phyloP scores from a whole-genome alignment of 1,284 basidiomycete species.

The Mycosarcoma maydis region DNA sequence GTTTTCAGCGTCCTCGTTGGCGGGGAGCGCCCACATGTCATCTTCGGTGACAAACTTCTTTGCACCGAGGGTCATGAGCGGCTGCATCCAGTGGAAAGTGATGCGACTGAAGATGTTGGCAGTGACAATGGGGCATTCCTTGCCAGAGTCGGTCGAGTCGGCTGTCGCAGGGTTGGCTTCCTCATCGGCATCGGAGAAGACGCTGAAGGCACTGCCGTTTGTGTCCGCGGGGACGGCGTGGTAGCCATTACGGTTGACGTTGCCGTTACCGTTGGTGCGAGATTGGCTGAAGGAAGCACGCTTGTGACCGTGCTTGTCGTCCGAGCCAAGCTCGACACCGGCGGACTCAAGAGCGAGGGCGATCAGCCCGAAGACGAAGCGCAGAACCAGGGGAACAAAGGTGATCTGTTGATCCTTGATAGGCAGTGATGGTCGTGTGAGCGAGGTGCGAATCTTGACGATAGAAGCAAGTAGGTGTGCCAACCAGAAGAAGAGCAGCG shows the following conservation, averaged over 20 bases:
- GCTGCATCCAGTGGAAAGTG: constrained; percentile 79
- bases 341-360: constrained; percentile 58
- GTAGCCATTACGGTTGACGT: constrained; percentile 14
- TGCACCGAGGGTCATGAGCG: constrained; percentile 76
- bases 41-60: constrained; percentile 80
- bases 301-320: constrained; percentile 12
- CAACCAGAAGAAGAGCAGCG: constrained; percentile 86
- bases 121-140: constrained; percentile 71
- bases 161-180: constrained; percentile 67
- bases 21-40: constrained; percentile 83
- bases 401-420: constrained; percentile 40
- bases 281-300: not conserved
- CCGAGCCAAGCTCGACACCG: constrained; percentile 51
- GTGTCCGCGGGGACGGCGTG: constrained; percentile 18
- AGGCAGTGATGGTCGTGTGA: constrained; percentile 42
- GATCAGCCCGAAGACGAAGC: constrained; percentile 42
- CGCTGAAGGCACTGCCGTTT: constrained; percentile 47
- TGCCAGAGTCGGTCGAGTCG: constrained; percentile 74
- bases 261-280: constrained; percentile 19
- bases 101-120: constrained; percentile 72
- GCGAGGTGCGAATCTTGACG: constrained; percentile 71
- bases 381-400: constrained; percentile 53
- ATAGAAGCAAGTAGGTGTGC: constrained; percentile 72
- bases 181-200: constrained; percentile 38
- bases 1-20: constrained; percentile 69